Conservation (phyloP, 2,329 filamentous ascomycete species). For the Ophiostoma sp. region DNA sequence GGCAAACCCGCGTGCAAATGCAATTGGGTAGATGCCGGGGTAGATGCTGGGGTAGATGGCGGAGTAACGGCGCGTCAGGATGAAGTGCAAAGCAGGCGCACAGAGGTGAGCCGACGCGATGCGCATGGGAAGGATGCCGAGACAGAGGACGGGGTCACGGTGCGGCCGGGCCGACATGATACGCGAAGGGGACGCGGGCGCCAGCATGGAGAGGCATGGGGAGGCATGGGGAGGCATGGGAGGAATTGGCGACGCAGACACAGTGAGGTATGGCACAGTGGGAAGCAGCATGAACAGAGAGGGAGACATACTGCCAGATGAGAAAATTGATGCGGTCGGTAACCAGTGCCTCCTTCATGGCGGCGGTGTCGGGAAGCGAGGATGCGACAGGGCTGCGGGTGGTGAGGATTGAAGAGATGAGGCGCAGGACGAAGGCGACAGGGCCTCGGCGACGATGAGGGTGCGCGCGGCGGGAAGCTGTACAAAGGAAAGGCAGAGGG, state of each 20-base stretch:
- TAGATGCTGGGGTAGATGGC: slow-evolving; percentile 9
- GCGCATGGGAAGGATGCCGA: neutral
- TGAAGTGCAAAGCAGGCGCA: neutral
- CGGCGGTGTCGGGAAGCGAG: slow-evolving; percentile 26
- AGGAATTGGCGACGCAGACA: neutral
- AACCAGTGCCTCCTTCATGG: slow-evolving; percentile 59
- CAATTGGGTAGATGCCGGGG: neutral
- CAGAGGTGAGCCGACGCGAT: neutral
- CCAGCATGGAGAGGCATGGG: neutral
- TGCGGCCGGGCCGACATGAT: neutral
- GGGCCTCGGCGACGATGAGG: neutral
- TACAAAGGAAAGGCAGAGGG: neutral
- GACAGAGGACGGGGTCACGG: neutral
- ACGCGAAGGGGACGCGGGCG: neutral
- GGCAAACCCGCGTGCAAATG: neutral
- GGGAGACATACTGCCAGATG: slow-evolving; percentile 59
- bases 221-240: slow-evolving; percentile 20
- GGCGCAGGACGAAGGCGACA: neutral
- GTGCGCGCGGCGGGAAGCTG: neutral
- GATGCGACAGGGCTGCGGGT: slow-evolving; percentile 7
- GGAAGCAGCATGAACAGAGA: slow-evolving; percentile 23
- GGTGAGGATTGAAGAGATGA: slow-evolving; percentile 6
- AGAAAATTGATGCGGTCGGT: slow-evolving; percentile 65
- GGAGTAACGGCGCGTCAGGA: neutral
- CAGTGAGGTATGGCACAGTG: too few relatives aligned